Conservation (phyloP, 768 basidiomycete genomes). For the Panus rudis region DNA sequence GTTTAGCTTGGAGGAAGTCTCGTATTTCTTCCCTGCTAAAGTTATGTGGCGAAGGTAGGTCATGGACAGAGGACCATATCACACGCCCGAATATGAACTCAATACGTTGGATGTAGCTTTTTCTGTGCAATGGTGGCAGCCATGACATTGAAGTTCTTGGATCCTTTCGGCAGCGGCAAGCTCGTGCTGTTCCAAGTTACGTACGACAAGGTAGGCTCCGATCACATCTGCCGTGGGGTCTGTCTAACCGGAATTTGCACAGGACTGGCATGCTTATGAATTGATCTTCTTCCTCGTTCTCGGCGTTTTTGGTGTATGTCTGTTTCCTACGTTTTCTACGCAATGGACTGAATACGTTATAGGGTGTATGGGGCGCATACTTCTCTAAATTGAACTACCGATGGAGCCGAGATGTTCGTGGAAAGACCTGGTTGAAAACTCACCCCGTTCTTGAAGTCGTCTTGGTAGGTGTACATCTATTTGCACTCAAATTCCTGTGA, state of each 20-base stretch:
- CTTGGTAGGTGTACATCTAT: constrained; percentile 43
- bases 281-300: constrained; percentile 78
- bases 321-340: not conserved
- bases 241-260: not conserved
- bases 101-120: constrained; percentile 52
- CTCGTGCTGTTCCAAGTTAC: constrained; percentile 89
- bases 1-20: constrained; percentile 93
- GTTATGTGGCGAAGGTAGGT: constrained; percentile 90
- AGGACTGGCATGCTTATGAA: constrained; percentile 94
- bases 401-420: constrained; percentile 81
- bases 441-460: constrained; percentile 83
- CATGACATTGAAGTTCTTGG: constrained; percentile 84
- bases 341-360: constrained; percentile 1
- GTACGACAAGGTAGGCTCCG: constrained; percentile 60
- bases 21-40: constrained; percentile 95
- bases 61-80: not conserved
- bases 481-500: constrained; percentile 1
- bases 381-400: constrained; percentile 88
- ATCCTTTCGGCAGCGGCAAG: constrained; percentile 95
- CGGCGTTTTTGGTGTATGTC: constrained; percentile 79
- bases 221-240: not conserved
- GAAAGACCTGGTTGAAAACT: constrained; percentile 68
- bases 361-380: constrained; percentile 92
- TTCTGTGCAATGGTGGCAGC: constrained; percentile 98
- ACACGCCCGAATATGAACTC: constrained; percentile 18